These are phyloP conservation scores for Alternaria tenuissima DNA, from an alignment of 2,329 filamentous ascomycete species.

Conservation along the genomic window DNA sequence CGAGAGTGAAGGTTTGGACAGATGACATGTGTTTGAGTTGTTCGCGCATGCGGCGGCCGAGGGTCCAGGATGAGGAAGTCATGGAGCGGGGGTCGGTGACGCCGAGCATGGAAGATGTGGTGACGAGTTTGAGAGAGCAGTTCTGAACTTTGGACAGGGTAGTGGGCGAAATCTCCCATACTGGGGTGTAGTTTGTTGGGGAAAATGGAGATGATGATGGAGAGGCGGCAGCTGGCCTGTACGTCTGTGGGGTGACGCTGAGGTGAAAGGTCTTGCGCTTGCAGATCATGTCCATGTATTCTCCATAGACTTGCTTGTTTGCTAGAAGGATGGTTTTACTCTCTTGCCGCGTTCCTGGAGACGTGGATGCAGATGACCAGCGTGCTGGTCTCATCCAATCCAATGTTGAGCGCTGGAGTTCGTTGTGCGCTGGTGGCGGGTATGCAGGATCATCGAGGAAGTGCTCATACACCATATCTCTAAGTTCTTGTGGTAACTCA, in stretches of 20 bases:
- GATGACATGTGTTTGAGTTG: constrained; percentile 32
- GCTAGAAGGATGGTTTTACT: constrained; percentile 42
- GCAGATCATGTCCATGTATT: constrained; percentile 47
- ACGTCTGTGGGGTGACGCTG: constrained; percentile 44
- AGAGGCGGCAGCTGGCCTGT: constrained; percentile 14
- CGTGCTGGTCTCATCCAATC: constrained; percentile 28
- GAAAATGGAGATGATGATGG: constrained; percentile 3
- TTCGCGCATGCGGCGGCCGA: constrained; percentile 38
- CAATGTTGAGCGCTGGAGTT: constrained; percentile 20
- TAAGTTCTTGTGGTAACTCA: constrained; percentile 41
- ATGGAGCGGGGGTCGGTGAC: constrained; percentile 47
- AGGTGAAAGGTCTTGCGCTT: constrained; percentile 44
- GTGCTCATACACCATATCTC: constrained; percentile 45
- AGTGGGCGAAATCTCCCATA: constrained; percentile 42
- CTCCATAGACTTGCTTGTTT: constrained; percentile 44
- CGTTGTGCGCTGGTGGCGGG: constrained; percentile 27
- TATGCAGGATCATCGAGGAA: constrained; percentile 43
- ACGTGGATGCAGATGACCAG: constrained; percentile 8
- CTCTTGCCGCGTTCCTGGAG: neutral
- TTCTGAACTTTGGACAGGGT: constrained; percentile 34
- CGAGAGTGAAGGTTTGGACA: constrained; percentile 34
- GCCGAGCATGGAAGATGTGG: constrained; percentile 48
- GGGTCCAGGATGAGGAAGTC: constrained; percentile 40
- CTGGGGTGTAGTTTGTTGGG: constrained; percentile 10
- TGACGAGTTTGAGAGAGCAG: constrained; percentile 42